Base-by-base conservation (phyloP, 192 early-diverging fungal genomes). In the Dimargaris verticillata region DNA sequence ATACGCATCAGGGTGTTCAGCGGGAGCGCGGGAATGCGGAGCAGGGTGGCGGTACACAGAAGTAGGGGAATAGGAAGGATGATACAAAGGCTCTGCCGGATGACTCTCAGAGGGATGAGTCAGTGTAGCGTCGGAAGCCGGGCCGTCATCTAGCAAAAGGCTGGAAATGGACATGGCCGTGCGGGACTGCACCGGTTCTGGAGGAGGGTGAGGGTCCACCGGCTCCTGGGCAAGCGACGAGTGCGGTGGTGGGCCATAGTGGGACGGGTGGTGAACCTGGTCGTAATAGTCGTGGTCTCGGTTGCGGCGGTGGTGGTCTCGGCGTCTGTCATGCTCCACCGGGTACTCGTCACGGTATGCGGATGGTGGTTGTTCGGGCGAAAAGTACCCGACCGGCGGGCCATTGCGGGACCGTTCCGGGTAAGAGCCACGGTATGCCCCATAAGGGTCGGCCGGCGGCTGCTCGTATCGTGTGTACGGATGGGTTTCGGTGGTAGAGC, bases 91-190 rank as follows among this genome's bases (percentile, higher is more conserved):
- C 7, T 38, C 33, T 38, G 33, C 33, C 33, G 33, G 33, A 7
- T 38, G 33, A 38, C 33, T 38, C 33, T 38, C 33, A 38, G 33
- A 38, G 33, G 33, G 33, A 2, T 38, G 33, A 5, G 33, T 38
- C 33, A 38, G 33, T 7, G 33, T 38, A 38, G 33, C 33, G 33
- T 7, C 18, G 28, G 53, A 26, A 55, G 53, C 53, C 10, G 53
- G 26, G 13, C 42, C 57, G 43, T 59, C 57, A n/a, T 59, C 42
- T n/a, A 59, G n/a, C 17, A 59, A 33, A 18, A 59, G 38, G 43
- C 57, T 41, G 17, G 57, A 59, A 22, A 59, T 59, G 20, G 57
- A 41, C 57, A 59, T 59, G 57, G 57, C 41, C 11, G 29, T 43
- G 15, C 42, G 57, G 42, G 26, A 17, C 18, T 17, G 47, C 47